These are phyloP conservation scores for Linum tenue DNA, from an alignment of 345 rosid genomes.

Conservation along the genomic window DNA sequence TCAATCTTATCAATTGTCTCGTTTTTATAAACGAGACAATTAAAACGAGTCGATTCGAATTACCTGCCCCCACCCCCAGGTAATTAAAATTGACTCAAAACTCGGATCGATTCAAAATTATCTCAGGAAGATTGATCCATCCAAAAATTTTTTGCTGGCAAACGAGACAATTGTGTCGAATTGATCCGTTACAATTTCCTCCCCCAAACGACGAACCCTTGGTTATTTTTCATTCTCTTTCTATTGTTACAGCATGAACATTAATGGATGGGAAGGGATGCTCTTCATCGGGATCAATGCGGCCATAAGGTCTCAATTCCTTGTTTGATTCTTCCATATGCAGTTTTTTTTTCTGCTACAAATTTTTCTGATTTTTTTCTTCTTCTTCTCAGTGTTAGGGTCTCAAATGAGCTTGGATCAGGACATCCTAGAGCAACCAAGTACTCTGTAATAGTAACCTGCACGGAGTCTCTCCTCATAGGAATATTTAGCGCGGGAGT, in stretches of 20 bases:
- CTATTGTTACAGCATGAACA: slow-evolving; percentile 65
- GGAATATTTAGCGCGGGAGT: slow-evolving; percentile 43
- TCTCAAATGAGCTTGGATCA: slow-evolving; percentile 91
- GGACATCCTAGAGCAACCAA: slow-evolving; percentile 78
- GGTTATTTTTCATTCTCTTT: slow-evolving; percentile 1
- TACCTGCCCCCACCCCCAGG: no score
- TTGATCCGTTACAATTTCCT: background rate
- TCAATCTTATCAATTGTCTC: no score
- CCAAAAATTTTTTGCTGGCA: no score
- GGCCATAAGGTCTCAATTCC: slow-evolving; percentile 51
- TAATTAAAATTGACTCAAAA: no score
- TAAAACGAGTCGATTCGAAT: no score
- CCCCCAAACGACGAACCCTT: no score
- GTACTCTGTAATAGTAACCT: slow-evolving; percentile 55
- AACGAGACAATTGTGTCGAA: background rate
- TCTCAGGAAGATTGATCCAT: no score
- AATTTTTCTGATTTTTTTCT: background rate
- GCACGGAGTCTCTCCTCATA: slow-evolving; percentile 50
- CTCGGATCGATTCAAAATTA: no score
- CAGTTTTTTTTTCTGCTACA: background rate
- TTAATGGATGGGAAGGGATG: slow-evolving; percentile 99
- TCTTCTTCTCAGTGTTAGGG: slow-evolving; percentile 46
- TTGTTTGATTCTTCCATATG: background rate
- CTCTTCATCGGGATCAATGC: slow-evolving; percentile 83
- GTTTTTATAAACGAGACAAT: no score